Base-by-base conservation (phyloP, 1,139 yeast genomes). In the Zygosaccharomyces sapae region DNA sequence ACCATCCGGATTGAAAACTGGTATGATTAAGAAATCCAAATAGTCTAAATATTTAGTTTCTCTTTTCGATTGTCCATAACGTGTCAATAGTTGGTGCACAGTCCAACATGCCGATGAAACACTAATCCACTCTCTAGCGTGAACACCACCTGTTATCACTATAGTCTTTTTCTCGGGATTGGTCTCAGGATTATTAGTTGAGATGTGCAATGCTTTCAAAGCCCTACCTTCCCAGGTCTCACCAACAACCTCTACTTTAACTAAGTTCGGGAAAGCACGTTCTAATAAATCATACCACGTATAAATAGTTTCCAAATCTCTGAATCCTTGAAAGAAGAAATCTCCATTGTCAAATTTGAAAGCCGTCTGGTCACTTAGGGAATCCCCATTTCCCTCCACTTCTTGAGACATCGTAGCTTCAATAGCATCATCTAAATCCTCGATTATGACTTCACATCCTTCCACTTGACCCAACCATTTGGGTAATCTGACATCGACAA, bases 71-170 rank as follows among this genome's bases (percentile, higher is more conserved):
- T 53, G 52, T 7, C 73, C 78, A 59, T 81, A 82, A 49, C 73
- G 76, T 16, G 73, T 66, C 42, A 86, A 66, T 39, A 87, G 62
- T 49, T 76, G 72, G 55, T 78, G 80, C 33, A 88, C 65, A 9
- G 80, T 67, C 63, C 77, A 86, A 51, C 87, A 76, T 1, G 79
- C 82, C 0, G 92, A 75, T 7, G 90, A 78, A 3, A 83, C 80
- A 27, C 90, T 79, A 16, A 88, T 76, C 97, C 97, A 89, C 66
- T 89, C 97, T 43, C 97, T 75, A 0, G 96, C 94, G 66, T 89
- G 96, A 1, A 84, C 75, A 1, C 96, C 96, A 16, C 92, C 90
- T 0, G 92, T 80, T 10, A 89, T 72, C 1, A 88, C 85, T 42
- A 89, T 75, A 0, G 94, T 85, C 61, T 80, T 82, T 58, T 79